Percentiles rank a stretch among this genome's conserved stretches.
phyloP scores from a whole-genome alignment of 2,329 filamentous ascomycete species.

The Dactylellina parvicollis region DNA sequence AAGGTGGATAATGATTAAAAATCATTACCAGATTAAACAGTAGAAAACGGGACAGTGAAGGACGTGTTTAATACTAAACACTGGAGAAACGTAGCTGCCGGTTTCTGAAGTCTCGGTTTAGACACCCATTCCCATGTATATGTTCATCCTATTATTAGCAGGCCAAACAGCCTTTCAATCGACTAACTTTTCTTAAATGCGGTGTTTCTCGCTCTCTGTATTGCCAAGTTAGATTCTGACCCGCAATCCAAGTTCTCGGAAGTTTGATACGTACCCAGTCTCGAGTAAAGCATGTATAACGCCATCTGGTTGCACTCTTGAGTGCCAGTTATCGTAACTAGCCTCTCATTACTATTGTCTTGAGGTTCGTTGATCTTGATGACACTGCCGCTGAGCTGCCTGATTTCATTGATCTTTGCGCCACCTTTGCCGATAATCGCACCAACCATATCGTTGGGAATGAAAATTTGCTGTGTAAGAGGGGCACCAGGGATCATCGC shows the following conservation, averaged over 20 bases:
- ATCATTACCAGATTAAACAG: constrained; percentile 10
- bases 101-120: not conserved
- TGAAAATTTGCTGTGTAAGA: constrained; percentile 97
- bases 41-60: constrained; percentile 1
- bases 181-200: constrained; percentile 65
- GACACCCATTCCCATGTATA: not conserved
- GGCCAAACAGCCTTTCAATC: constrained; percentile 21
- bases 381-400: constrained; percentile 94
- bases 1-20: constrained; percentile 52
- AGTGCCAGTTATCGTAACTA: constrained; percentile 96
- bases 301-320: constrained; percentile 99
- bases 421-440: constrained; percentile 99
- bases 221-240: constrained; percentile 50
- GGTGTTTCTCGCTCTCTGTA: constrained; percentile 79
- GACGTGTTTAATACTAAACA: no score
- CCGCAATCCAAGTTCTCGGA: constrained; percentile 29
- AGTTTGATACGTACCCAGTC: constrained; percentile 75
- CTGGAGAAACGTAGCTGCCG: no score
- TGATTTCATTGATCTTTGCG: constrained; percentile 98
- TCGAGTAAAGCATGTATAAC: constrained; percentile 98
- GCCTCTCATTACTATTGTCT: constrained; percentile 96
- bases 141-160: constrained; percentile 7
- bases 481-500: constrained; percentile 80
- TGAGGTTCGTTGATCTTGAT: constrained; percentile 99
- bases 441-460: constrained; percentile 99